phyloP scores from a whole-genome alignment of 2,329 filamentous ascomycete species.

The Colletotrichum sp. region DNA sequence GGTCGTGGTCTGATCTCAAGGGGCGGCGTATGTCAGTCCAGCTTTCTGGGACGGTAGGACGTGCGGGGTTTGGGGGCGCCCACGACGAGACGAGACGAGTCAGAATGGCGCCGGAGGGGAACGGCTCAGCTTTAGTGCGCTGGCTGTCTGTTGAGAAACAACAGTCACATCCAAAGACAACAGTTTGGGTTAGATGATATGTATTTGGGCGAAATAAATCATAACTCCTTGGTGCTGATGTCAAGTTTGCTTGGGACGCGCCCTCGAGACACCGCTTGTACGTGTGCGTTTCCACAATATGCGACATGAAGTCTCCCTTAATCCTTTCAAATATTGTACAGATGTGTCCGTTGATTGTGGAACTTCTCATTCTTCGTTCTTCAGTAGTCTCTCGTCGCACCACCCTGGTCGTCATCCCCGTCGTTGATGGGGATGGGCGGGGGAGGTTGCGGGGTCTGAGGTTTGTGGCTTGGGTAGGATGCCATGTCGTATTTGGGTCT shows the following conservation, averaged over 20 bases:
- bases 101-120: not conserved
- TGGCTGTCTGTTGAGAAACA: not conserved
- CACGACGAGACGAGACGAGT: not conserved
- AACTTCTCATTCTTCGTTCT: not conserved
- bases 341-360: not conserved
- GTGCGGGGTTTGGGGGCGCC: not conserved
- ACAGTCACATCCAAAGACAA: not conserved
- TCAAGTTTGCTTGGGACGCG: not conserved
- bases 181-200: not conserved
- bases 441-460: constrained; percentile 23
- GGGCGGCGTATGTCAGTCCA: not conserved
- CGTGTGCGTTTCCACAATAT: not conserved
- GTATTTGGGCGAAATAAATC: not conserved
- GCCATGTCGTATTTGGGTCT: not conserved
- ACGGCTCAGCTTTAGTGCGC: not conserved
- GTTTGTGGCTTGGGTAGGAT: constrained; percentile 20
- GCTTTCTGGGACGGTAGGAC: not conserved
- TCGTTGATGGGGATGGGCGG: constrained; percentile 22
- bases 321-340: not conserved
- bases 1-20: not conserved
- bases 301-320: too few relatives aligned
- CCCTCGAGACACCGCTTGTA: not conserved
- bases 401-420: constrained; percentile 19
- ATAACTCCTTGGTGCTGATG: not conserved
- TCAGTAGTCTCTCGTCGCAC: constrained; percentile 22